Conservation (phyloP, 1,284 basidiomycete genomes). For the Ganoderma leucocontextum region DNA sequence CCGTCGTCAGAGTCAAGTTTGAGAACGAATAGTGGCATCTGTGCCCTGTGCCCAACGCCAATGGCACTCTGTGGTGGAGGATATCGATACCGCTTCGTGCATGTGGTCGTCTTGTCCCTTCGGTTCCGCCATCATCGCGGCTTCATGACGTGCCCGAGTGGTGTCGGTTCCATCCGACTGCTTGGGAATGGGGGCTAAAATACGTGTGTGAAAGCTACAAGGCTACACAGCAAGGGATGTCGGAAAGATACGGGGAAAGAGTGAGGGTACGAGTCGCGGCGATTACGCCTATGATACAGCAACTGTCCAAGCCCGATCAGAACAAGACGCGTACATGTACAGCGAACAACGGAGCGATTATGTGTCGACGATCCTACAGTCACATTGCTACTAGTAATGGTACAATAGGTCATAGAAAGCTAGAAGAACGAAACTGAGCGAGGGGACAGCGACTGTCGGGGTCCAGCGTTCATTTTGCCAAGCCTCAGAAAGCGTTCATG, state of each 20-base stretch:
- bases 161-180: not conserved
- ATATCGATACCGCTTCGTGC: not conserved
- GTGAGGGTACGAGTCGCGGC: not conserved
- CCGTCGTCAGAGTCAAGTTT: too few species aligned
- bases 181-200: not conserved
- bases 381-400: not conserved
- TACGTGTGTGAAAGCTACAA: not conserved
- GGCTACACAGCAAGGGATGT: constrained; percentile 1
- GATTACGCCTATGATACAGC: constrained; percentile 11
- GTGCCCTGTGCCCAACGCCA: too few species aligned
- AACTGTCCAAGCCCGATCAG: not conserved
- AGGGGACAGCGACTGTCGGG: not conserved
- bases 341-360: constrained; percentile 5
- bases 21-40: too few species aligned
- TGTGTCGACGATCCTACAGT: not conserved
- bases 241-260: not conserved
- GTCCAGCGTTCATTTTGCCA: not conserved
- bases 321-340: constrained; percentile 1
- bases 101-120: not conserved
- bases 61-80: too few species aligned
- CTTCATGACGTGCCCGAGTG: not conserved
- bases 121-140: not conserved
- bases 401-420: not conserved
- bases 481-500: not conserved
- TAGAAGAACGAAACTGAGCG: not conserved